A percentile compares a stretch with the other conserved stretches of the same genome.
Evolutionary conservation across 2,329 filamentous ascomycete species (phyloP).

Genomic region (Apiospora saccharicola): DNA sequence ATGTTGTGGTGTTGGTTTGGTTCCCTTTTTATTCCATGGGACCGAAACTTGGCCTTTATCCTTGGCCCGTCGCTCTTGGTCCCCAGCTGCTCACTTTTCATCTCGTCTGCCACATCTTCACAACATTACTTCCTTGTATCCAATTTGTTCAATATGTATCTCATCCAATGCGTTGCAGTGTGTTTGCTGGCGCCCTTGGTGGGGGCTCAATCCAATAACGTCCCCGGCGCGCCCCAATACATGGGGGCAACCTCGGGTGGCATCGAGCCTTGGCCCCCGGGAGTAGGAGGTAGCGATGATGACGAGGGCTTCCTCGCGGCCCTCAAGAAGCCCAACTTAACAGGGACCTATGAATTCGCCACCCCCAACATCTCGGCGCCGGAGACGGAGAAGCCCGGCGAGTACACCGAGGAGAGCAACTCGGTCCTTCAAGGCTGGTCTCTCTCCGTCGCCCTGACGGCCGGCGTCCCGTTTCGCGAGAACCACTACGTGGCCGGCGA

Average conservation of each 20-base stretch:
- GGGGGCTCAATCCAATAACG: not conserved
- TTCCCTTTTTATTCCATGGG: too few relatives aligned
- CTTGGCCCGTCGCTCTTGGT: too few relatives aligned
- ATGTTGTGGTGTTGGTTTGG: not conserved
- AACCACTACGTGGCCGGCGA: not conserved
- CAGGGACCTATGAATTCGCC: not conserved
- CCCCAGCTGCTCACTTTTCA: too few relatives aligned
- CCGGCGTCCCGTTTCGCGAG: not conserved
- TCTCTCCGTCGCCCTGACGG: not conserved
- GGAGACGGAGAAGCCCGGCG: not conserved
- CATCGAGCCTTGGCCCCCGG: not conserved
- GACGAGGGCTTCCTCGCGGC: not conserved
- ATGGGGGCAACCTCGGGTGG: not conserved
- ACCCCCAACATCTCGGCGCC: slow-evolving; percentile 15
- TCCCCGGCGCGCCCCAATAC: not conserved
- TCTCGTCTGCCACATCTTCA: too few relatives aligned
- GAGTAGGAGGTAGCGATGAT: too few relatives aligned
- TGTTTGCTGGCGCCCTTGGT: not conserved
- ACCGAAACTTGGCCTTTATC: too few relatives aligned
- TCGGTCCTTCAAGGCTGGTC: not conserved
- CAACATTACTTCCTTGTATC: too few relatives aligned
- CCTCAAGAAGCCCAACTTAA: not conserved
- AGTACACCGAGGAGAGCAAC: not conserved
- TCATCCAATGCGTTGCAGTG: too few relatives aligned
- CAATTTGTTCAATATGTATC: too few relatives aligned